Evolutionary conservation across 768 basidiomycete genomes (phyloP), one percentile per base, ranked within the genome.

Genomic region (Xanthoconium stramineum): DNA sequence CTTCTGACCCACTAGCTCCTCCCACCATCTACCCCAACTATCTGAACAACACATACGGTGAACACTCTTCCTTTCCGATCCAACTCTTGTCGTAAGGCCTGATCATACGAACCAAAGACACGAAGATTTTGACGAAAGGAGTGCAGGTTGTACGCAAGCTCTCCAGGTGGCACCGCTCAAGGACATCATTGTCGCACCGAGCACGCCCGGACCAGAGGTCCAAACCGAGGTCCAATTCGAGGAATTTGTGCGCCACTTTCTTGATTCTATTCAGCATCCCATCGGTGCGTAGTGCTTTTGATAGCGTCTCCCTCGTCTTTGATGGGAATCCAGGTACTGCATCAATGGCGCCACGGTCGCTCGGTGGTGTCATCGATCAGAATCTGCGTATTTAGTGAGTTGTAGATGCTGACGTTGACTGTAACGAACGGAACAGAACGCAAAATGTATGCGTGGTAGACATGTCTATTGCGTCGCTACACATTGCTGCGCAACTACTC

Each of bases 181-280:
- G 42, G 50, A 55, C 30, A 43, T 62, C 24, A 61, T 63, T 17
- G 52, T 61, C 28, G 20, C 38, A 15, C 62, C 62, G 9, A 64
- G 62, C 11, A 62, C 55, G 13, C 62, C 62, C 19, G 63, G 63
- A 13, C 62, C 58, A 42, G 63, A 65, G 15, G 58, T 63, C 19
- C 46, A 59, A 46, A 63, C 61, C 2, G 47, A 62, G 15, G 61
- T 43, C 1, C 56, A 63, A 28, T 62, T 63, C 12, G 62, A 63
- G 32, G 40, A 28, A 0, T 64, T 35, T 24, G 58, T 64, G 5
- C 48, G 54, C 37, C n/a, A 33, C 6, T 4, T 6, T 5, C 42
- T 65, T 38, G 2, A 1, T 9, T 49, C 58, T 5, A 6, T 43
- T 6, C 45, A 56, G 11, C 58, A 63, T 43, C 58, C 62, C 24